Evolutionary conservation across 2,329 filamentous ascomycete genomes (phyloP), one percentile per base, ranked within the genome.

Genomic region (Pyrenochaeta sp.): DNA sequence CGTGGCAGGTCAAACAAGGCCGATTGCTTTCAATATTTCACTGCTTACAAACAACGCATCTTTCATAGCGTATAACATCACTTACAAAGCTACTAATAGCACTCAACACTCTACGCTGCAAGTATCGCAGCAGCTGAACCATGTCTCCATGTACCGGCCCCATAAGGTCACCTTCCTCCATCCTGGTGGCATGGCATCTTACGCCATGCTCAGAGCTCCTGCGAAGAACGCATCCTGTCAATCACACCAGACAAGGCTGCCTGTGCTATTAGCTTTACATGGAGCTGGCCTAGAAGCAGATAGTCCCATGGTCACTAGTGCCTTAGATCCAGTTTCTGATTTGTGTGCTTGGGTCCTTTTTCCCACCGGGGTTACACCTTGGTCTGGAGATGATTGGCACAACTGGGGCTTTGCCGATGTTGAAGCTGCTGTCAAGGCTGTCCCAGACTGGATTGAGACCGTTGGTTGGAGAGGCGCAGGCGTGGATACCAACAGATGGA

Each of bases 341-440:
- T 69, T 86, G 18, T 83, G 81, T 55, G 79, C 82, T 2, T 87
- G 83, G 82, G 73, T 82, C 1, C 45, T 87, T 14, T 81, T 84
- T 59, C 83, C 85, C 9, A 83, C 80, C 3, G 85, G 84, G 18
- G 82, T 82, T 14, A 86, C 83, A 15, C 71, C 82, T 5, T 87
- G 85, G 85, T 83, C 82, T 60, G 81, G 81, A 20, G 84, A 87
- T 67, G 85, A 87, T 61, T 87, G 85, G 85, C 85, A 86, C 64
- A 79, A 75, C 4, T 87, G 83, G 83, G 84, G 84, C 0, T 81
- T 82, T 58, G 75, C 80, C 17, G 85, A 87, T 67, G 77, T 83
- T 23, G 77, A 85, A 69, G 81, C 82, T 58, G 82, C 83, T 3
- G 67, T 85, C 5, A 62, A 66, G 4, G 77, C 79, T 30, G 80